These are phyloP conservation scores for Dipteronia sinensis DNA, from an alignment of 345 rosid species.

Conservation along the genomic window DNA sequence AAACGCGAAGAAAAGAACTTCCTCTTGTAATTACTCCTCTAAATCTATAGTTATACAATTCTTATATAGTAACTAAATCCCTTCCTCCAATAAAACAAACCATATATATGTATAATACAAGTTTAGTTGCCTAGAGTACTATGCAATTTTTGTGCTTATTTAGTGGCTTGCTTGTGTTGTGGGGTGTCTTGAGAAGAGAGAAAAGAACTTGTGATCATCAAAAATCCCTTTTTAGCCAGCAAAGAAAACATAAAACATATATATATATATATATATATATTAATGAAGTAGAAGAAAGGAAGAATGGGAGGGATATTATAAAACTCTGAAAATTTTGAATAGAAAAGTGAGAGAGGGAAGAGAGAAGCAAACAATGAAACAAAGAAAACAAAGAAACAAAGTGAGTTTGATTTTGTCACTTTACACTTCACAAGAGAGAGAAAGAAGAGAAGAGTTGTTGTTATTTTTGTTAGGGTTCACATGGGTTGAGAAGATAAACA, in stretches of 20 bases:
- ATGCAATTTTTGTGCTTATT: background rate
- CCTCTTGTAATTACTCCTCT: no score
- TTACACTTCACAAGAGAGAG: slow-evolving; percentile 37
- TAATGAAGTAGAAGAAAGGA: background rate
- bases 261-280: background rate
- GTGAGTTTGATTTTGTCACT: slow-evolving; percentile 28
- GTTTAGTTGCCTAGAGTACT: background rate
- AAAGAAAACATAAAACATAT: slow-evolving; percentile 1
- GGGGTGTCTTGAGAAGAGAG: slow-evolving; percentile 42
- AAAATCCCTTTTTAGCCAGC: slow-evolving; percentile 11
- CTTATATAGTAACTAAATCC: no score
- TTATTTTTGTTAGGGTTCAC: slow-evolving; percentile 32
- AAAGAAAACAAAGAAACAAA: slow-evolving; percentile 8
- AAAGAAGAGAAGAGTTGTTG: background rate
- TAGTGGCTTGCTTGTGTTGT: background rate
- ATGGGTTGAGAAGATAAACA: slow-evolving; percentile 29
- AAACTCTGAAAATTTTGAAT: slow-evolving; percentile 17
- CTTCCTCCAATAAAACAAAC: slow-evolving; percentile 3
- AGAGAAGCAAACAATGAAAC: background rate
- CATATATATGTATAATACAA: background rate
- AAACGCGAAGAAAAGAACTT: no score
- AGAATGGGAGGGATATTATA: slow-evolving; percentile 17
- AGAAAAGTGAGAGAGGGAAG: slow-evolving; percentile 18
- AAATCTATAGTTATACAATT: no score
- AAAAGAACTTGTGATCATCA: slow-evolving; percentile 33